Evolutionary conservation across 179 eudicot genomes (phyloP).

Genomic region (Spergularia azorica): DNA sequence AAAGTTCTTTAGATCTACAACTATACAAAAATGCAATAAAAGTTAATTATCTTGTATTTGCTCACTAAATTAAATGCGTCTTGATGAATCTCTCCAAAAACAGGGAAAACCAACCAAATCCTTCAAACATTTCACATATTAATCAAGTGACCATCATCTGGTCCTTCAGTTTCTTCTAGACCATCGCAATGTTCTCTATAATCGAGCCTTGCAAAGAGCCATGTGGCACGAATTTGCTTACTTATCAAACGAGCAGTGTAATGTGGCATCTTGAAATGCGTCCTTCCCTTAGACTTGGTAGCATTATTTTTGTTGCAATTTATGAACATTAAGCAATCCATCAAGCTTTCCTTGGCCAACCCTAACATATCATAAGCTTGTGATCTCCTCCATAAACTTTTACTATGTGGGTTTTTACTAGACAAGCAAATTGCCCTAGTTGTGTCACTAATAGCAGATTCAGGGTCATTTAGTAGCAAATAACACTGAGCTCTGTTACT

Average conservation of each 20-base stretch:
- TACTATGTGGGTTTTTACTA: slow-evolving; percentile 47
- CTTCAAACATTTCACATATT: not conserved
- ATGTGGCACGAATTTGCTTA: slow-evolving; percentile 61
- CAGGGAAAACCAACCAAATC: too few relatives aligned
- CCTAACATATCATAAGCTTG: slow-evolving; percentile 79
- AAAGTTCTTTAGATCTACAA: too few relatives aligned
- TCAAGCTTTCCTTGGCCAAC: slow-evolving; percentile 67
- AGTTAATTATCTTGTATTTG: too few relatives aligned
- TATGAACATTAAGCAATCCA: slow-evolving; percentile 68
- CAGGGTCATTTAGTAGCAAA: slow-evolving; percentile 43
- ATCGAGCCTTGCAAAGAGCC: slow-evolving; percentile 43
- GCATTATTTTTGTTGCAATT: slow-evolving; percentile 26
- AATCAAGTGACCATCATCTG: not conserved
- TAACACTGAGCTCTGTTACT: slow-evolving; percentile 77
- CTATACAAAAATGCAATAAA: too few relatives aligned
- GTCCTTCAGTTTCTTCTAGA: slow-evolving; percentile 20
- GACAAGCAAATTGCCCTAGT: slow-evolving; percentile 61
- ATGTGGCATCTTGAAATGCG: slow-evolving; percentile 40
- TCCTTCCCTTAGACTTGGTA: slow-evolving; percentile 23
- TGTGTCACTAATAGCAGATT: slow-evolving; percentile 59
- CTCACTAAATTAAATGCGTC: not conserved
- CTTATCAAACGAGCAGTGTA: slow-evolving; percentile 50
- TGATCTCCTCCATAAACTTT: slow-evolving; percentile 78
- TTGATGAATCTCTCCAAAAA: not conserved
- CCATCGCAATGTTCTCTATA: not conserved